Base-by-base conservation (phyloP, 129 eudicot genomes). In the Artemisia annua region DNA sequence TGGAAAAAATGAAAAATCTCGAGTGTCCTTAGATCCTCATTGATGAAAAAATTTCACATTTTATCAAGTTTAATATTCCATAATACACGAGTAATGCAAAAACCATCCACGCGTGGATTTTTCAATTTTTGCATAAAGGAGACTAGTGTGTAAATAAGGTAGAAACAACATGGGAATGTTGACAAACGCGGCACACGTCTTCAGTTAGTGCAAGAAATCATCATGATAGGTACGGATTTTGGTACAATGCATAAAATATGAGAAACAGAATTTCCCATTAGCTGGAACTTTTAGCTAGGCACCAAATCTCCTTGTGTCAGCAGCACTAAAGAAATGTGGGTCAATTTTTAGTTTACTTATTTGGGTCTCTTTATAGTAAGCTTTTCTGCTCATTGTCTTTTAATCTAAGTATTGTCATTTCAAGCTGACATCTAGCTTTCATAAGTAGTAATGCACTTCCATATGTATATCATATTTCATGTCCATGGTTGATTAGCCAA, bases 221-320 rank as follows among this genome's bases (percentile, higher is more conserved):
- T 72, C 75, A 71, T 48, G 78, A 49, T 28, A 48, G 67, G 84
- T 79, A 72, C 75, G 73, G 70, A 67, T 44, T 79, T 75, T 66
- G 76, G 87, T 75, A 75, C 66, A 61, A 67, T 28, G 17, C 39
- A 75, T 74, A 69, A 75, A 56, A 22, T 69, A 79, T 64, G 24
- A 44, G 6, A 67, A 67, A 59, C 22, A 63, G 72, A 59, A 57
- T 58, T 70, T 78, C 81, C 76, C 72, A 70, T 75, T 70, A 76
- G 62, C 63, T 51, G 64, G 66, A 61, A 43, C 68, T 66, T 61
- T 79, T 13, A n/a, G n/a, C n/a, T n/a, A 60, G 60, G 73, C 39
- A 70, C 69, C 48, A 83, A 22, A 59, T 71, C 44, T 83, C 63
- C 63, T 63, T 15, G 55, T 44, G 84, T 61, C 87, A 71, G 44